Conservation (phyloP, 2,329 filamentous ascomycete genomes). For the Aspergillus proliferans region DNA sequence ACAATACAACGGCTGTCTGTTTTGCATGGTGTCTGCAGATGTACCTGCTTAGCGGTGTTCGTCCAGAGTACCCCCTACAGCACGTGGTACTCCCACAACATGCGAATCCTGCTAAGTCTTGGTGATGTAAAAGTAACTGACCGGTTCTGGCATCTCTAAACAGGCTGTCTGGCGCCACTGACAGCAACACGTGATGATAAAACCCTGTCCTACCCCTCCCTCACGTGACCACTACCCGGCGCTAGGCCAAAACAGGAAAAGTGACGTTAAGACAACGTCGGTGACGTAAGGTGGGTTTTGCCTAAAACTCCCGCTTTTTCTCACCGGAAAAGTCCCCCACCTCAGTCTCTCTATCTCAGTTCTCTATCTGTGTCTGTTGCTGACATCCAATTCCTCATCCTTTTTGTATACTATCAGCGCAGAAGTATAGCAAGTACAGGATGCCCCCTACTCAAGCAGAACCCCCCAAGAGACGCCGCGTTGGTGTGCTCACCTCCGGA, state of each 20-base stretch:
- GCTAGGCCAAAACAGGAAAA: constrained; percentile 1
- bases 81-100: too few species aligned
- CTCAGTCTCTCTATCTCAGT: constrained; percentile 13
- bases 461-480: constrained; percentile 53
- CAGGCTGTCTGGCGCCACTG: not conserved
- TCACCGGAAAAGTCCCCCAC: constrained; percentile 28
- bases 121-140: too few species aligned
- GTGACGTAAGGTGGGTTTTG: constrained; percentile 15
- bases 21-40: too few species aligned
- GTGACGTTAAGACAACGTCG: not conserved
- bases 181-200: not conserved
- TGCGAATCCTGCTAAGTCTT: too few species aligned
- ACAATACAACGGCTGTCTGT: too few species aligned
- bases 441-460: constrained; percentile 14
- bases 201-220: not conserved
- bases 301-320: constrained; percentile 25
- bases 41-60: too few species aligned
- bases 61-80: too few species aligned
- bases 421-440: constrained; percentile 2
- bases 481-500: constrained; percentile 90
- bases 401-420: not conserved
- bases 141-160: not conserved
- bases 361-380: too few species aligned
- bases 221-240: constrained; percentile 5
- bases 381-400: not conserved